Base-by-base conservation (phyloP, 768 basidiomycete genomes). In the Hygrocybe punicea region DNA sequence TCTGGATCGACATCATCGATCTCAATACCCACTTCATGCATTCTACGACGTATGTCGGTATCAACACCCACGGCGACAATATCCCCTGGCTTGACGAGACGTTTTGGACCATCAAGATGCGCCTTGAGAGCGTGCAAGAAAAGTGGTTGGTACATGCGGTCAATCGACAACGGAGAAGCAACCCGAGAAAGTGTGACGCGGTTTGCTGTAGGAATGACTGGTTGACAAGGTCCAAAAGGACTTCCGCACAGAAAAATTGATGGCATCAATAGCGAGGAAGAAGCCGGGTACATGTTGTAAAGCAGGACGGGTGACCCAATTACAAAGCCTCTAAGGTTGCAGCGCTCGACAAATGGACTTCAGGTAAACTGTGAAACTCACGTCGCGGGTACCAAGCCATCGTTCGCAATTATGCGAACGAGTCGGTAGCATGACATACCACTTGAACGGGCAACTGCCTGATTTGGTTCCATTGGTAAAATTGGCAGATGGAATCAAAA, bases 111-210 rank as follows among this genome's bases (percentile, higher is more conserved):
- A 33, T 79, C 74, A 63, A 96, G 92, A 67, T 87, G 83, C 6
- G 63, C 51, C 57, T 84, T 87, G 52, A 97, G 71, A 6, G 82
- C 81, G 17, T 75, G 73, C 21, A 91, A 65, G 63, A 87, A 84
- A 6, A 82, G 64, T 0, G 76, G 65, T 64, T 93, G 88, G 64
- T 87, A 87, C 33, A 71, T 67, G 42, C 84, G 82, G 67, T 84
- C 81, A 11, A 78, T 83, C 1, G 89, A 84, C 54, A 84, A 71
- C 1, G 90, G 85, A 0, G 91, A 90, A 0, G 89, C 84, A 6
- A 97, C 76, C n/a, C 91, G 83, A 2, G 91, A 88, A 51, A 97
- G 75, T 1, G 87, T 89, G 19, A 95, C 72, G 1, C 81, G 74
- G 53, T 73, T 76, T 6, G 93, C 93, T 17, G 71, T 81, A 2